phyloP scores from a whole-genome alignment of 352 stramenopile genomes.

The Pythium sukuiense region DNA sequence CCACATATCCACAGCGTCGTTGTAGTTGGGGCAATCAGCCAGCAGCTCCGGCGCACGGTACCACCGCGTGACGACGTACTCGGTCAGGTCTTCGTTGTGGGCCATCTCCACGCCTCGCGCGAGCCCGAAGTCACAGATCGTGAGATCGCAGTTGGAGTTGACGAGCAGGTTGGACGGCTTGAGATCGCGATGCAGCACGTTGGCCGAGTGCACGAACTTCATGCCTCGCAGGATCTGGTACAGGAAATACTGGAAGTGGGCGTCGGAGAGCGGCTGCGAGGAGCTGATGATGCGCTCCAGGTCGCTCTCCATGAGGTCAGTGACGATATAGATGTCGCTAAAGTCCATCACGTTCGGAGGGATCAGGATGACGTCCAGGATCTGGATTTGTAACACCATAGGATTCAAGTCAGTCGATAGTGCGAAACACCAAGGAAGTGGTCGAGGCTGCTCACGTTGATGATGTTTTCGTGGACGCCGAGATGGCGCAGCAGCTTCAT shows the following conservation, averaged over 20 bases:
- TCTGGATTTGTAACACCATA: conserved; percentile 31
- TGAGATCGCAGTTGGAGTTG: conserved; percentile 92
- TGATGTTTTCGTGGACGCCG: conserved; percentile 91
- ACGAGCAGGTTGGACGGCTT: conserved; percentile 98
- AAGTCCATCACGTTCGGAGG: conserved; percentile 87
- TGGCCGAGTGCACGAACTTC: conserved; percentile 94
- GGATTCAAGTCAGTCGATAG: too few relatives aligned
- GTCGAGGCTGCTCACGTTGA: conserved; percentile 50
- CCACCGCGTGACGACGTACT: conserved; percentile 96
- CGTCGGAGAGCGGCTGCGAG: conserved; percentile 41
- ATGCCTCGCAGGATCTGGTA: conserved; percentile 81
- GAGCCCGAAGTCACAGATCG: conserved; percentile 91
- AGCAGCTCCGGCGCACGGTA: conserved; percentile 95
- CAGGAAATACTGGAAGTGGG: conserved; percentile 57
- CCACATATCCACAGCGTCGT: conserved; percentile 95
- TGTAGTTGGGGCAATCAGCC: conserved; percentile 95
- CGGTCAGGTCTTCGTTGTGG: conserved; percentile 55
- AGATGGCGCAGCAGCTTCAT: conserved; percentile 93
- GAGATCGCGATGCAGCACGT: conserved; percentile 96
- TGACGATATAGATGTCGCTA: conserved; percentile 83
- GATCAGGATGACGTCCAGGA: conserved; percentile 82
- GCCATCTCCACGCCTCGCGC: conserved; percentile 68
- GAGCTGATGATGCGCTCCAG: conserved; percentile 65
- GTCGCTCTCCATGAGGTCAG: conserved; percentile 65
- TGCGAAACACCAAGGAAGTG: too few relatives aligned